Conservation (phyloP, 306 rosid genomes). For the Trichosanthes cucumerina region DNA sequence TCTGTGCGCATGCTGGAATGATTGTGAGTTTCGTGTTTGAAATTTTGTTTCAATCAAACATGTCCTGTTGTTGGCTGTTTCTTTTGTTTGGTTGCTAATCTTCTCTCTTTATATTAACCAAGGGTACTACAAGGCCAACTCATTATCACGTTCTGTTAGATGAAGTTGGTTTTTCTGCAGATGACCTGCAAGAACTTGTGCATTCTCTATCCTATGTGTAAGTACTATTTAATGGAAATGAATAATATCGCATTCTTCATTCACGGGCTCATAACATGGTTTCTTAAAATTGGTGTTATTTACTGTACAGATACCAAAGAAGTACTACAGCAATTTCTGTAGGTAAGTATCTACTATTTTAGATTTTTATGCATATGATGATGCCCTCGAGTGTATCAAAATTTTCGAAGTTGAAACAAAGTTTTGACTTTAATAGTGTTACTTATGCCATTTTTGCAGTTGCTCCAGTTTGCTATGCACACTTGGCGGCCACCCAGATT, state of each 20-base stretch:
- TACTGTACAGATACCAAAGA: slow-evolving; percentile 66
- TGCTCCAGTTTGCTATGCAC: slow-evolving; percentile 92
- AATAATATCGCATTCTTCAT: neutral
- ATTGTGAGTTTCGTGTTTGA: slow-evolving; percentile 39
- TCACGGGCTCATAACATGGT: neutral
- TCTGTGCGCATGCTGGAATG: slow-evolving; percentile 98
- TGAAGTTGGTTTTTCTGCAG: slow-evolving; percentile 69
- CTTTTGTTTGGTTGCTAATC: neutral
- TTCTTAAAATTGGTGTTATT: neutral
- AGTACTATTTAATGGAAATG: slow-evolving; percentile 18
- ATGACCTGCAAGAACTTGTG: slow-evolving; percentile 85
- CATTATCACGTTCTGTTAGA: slow-evolving; percentile 82
- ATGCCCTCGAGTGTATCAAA: neutral
- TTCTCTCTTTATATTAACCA: neutral
- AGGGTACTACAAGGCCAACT: slow-evolving; percentile 93
- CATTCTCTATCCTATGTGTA: slow-evolving; percentile 94
- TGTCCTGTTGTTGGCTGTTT: neutral
- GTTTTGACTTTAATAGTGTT: neutral
- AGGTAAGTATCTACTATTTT: slow-evolving; percentile 30
- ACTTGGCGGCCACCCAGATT: slow-evolving; percentile 75
- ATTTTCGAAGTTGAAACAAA: neutral
- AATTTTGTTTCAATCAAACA: neutral
- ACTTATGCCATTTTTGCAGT: slow-evolving; percentile 32
- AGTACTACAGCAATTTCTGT: slow-evolving; percentile 93
- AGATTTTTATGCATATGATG: neutral